Evolutionary conservation across 257 asterid species (phyloP), one percentile per base, ranked within the genome.

Genomic region (Petunia axillaris): DNA sequence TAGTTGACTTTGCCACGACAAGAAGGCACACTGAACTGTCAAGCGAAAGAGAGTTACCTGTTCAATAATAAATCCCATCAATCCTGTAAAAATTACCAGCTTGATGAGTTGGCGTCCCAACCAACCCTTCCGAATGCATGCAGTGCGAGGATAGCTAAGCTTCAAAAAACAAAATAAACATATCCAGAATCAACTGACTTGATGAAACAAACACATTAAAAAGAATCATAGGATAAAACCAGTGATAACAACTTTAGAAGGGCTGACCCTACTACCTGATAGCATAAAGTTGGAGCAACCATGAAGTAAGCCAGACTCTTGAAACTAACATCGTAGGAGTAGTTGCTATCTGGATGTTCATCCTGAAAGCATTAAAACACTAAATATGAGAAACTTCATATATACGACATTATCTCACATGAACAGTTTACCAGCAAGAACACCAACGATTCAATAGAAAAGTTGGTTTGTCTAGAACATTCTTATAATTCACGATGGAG

Each of bases 271-370:
- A 62, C 77, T 88, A 96, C 99, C 98, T 96, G 99, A 87, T 94
- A 96, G 85, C 99, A 96, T 74, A 96, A 83, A 35, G 99, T 96
- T 55, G 99, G 99, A 83, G 99, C 98, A 82, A 92, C 88, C 95
- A 94, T 87, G 88, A 96, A 94, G 89, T 96, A 96, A 57, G 58
- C 92, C 85, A 96, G 84, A 88, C 96, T 90, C 91, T 88, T 88
- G 87, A 96, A 89, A 86, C 85, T 88, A 50, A 91, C 91, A 84
- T 87, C 88, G 67, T 89, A 88, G 10, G 90, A 84, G 87, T 84
- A 88, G 80, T 87, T 95, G 84, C 85, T 79, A 86, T 85, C 85
- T 87, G 90, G 87, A 83, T 86, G 81, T 78, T 89, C 97, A 78
- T 86, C 84, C 98, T 96, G 88, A 77, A 58, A 84, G 36, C 75